Percentiles rank a stretch among this genome's conserved stretches.
Conservation (phyloP, 75 land plant species). For the Azolla pinnata region DNA sequence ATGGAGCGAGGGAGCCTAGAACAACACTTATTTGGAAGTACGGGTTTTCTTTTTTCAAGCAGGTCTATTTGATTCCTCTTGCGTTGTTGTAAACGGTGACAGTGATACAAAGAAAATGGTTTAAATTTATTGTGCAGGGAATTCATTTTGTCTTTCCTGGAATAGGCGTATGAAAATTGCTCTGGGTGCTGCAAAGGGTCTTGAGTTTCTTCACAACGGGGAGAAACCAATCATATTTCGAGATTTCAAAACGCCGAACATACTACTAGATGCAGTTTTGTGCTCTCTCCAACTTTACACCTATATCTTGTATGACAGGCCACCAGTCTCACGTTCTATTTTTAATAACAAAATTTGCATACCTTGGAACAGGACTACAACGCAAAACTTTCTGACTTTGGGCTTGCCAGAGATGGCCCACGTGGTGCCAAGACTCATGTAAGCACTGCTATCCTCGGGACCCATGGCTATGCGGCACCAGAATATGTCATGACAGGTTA, state of each 20-base stretch:
- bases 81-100: background rate
- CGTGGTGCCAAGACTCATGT: slow-evolving; percentile 13
- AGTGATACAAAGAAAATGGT: background rate
- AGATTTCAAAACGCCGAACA: slow-evolving; percentile 11
- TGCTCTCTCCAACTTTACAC: background rate
- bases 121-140: background rate
- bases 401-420: slow-evolving; percentile 21
- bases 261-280: slow-evolving; percentile 6
- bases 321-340: background rate
- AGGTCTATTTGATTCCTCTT: too few relatives aligned
- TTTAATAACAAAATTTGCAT: background rate
- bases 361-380: slow-evolving; percentile 8
- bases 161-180: background rate
- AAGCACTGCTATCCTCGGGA: slow-evolving; percentile 10
- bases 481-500: background rate
- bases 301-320: too few relatives aligned
- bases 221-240: slow-evolving; percentile 4
- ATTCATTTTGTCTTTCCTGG: background rate
- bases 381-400: slow-evolving; percentile 21
- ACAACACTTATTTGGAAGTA: background rate
- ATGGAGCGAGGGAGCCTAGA: background rate
- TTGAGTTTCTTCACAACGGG: background rate
- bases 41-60: background rate
- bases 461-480: too few relatives aligned
- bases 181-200: slow-evolving; percentile 2